phyloP scores from a whole-genome alignment of 2,329 filamentous ascomycete species.

The Graphilbum ipis-grandicollis region DNA sequence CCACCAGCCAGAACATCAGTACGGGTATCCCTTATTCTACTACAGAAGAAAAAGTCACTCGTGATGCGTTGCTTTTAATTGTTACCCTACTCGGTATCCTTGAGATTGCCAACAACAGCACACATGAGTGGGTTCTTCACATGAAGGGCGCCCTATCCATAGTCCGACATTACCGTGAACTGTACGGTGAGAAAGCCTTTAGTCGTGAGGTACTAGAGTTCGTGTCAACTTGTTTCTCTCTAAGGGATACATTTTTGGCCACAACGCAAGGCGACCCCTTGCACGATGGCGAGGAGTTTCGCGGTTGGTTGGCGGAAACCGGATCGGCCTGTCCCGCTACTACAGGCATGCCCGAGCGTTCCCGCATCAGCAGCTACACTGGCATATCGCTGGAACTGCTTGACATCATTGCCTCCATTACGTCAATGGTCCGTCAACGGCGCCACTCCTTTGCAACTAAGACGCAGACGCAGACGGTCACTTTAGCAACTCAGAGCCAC shows the following conservation, averaged over 20 bases:
- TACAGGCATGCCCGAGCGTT: not conserved
- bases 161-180: not conserved
- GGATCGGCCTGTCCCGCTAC: not conserved
- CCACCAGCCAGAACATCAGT: not conserved
- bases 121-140: slow-evolving; percentile 2
- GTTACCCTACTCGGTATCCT: not conserved
- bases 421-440: not conserved
- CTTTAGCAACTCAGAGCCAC: no score
- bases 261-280: not conserved
- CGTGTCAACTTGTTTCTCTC: not conserved
- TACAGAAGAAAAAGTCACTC: not conserved
- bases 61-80: not conserved
- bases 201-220: slow-evolving; percentile 3
- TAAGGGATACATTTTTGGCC: not conserved
- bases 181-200: not conserved
- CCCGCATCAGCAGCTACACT: slow-evolving; percentile 1
- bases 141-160: slow-evolving; percentile 1
- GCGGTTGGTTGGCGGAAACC: not conserved
- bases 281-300: not conserved
- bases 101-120: slow-evolving; percentile 4
- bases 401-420: slow-evolving; percentile 1
- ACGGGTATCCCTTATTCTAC: not conserved
- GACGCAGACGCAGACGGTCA: not conserved
- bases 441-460: not conserved
- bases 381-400: slow-evolving; percentile 2